Evolutionary conservation across 176 grass and related monocot genomes (phyloP), one percentile per base, ranked within the genome.

Genomic region (Microstegium vimineum): DNA sequence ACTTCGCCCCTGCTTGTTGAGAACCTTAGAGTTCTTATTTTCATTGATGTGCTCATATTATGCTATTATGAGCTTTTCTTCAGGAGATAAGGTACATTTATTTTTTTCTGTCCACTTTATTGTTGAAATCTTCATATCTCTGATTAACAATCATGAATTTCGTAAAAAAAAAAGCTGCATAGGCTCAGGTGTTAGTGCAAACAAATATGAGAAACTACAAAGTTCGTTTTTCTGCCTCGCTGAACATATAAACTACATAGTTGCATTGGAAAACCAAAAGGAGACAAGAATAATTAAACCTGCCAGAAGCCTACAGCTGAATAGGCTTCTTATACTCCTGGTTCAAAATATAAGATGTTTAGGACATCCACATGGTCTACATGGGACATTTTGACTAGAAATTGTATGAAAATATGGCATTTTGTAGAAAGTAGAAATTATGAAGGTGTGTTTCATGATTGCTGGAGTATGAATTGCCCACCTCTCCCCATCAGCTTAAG

Each of bases 1-100:
- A 87, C 89, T 99, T 80, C 89, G 96, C n/a, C 67, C 88, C 62
- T 95, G 93, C 73, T 93, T 99, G 75, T 93, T 99, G 78, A 95
- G 78, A 95, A 93, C 92, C 82, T 89, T 99, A 30, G 89, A 91
- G 83, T 85, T 62, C 65, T 81, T 95, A 85, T 99, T 95, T 93
- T 90, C 71, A 63, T 87, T 95, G 75, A 99, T 99, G 85, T 86
- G 85, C 73, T 99, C 96, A 74, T 99, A 93, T 83, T 93, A 95
- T 73, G 88, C 87, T 77, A 95, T 99, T 73, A 87, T 99, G 89
- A 99, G 86, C 75, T 99, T 93, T 79, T 82, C 61, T 66, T 83
- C 87, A n/a, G 87, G 76, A 85, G 87, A 87, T 77, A 91, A 90
- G 86, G 93, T 93, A 86, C 81, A 43, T 74, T 60, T 66, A 25